Evolutionary conservation across 2,329 filamentous ascomycete species (phyloP).

Genomic region (Orbilia quercus): DNA sequence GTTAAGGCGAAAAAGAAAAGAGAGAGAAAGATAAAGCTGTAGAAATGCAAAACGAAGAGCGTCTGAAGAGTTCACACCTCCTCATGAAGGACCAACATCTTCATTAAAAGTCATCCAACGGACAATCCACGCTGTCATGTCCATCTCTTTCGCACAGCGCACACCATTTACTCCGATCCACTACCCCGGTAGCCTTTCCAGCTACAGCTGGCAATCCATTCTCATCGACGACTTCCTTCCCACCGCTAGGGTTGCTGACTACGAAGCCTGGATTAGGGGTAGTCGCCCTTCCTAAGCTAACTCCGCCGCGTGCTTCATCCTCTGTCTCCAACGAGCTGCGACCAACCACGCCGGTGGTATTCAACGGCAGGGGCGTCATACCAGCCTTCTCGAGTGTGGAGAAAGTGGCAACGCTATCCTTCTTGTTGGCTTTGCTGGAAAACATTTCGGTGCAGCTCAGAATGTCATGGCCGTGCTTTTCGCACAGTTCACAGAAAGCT

Average conservation of each 20-base stretch:
- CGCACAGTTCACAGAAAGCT: conserved; percentile 94
- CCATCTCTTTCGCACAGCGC: conserved; percentile 95
- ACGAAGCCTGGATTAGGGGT: conserved; percentile 60
- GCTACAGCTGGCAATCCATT: conserved; percentile 72
- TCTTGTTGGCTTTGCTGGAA: conserved; percentile 62
- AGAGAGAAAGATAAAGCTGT: too few species aligned
- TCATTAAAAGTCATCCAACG: conserved; percentile 79
- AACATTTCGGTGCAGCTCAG: conserved; percentile 94
- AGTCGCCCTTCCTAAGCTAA: conserved; percentile 39
- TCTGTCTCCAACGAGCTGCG: conserved; percentile 44
- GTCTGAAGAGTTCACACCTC: background rate
- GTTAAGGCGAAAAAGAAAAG: too few species aligned
- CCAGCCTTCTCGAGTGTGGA: conserved; percentile 51
- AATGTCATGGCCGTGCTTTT: conserved; percentile 90
- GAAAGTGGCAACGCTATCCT: conserved; percentile 52
- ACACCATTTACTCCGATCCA: conserved; percentile 93
- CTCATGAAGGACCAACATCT: background rate
- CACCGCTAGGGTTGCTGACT: conserved; percentile 62
- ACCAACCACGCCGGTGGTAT: conserved; percentile 39
- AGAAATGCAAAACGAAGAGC: background rate
- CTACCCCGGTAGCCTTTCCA: conserved; percentile 79
- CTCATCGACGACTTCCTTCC: conserved; percentile 71
- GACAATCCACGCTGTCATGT: conserved; percentile 94
- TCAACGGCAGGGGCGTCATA: conserved; percentile 49
- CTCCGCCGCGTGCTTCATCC: conserved; percentile 44